These are phyloP conservation scores for Rhizophora mangle DNA, from an alignment of 345 rosid species.

Conservation along the genomic window DNA sequence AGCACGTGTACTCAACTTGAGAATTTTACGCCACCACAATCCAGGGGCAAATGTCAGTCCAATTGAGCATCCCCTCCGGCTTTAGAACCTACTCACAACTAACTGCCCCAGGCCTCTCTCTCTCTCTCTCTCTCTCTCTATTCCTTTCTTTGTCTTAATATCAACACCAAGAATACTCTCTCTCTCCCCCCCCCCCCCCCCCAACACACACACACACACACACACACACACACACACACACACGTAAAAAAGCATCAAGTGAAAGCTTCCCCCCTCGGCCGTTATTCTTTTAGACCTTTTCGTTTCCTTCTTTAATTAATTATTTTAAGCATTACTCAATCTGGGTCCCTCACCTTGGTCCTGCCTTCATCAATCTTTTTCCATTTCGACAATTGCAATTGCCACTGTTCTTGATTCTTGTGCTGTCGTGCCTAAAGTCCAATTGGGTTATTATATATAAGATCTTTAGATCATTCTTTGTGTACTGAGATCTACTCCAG, in stretches of 20 bases:
- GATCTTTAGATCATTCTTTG: too few species aligned
- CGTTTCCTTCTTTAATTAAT: background rate
- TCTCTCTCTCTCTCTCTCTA: slow-evolving; percentile 8
- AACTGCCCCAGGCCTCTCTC: slow-evolving; percentile 3
- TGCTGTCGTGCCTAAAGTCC: background rate
- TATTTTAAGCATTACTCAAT: background rate
- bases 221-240: background rate
- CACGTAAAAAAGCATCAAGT: background rate
- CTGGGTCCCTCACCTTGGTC: background rate
- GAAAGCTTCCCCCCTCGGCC: slow-evolving; percentile 26
- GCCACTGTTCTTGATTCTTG: background rate
- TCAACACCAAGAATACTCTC: slow-evolving; percentile 8
- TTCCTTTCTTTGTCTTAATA: slow-evolving; percentile 46
- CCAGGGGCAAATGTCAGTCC: slow-evolving; percentile 31
- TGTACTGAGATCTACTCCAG: too few species aligned
- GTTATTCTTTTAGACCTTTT: slow-evolving; percentile 10
- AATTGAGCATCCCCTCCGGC: slow-evolving; percentile 13
- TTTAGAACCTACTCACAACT: slow-evolving; percentile 18
- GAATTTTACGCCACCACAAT: slow-evolving; percentile 36
- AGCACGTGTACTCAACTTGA: slow-evolving; percentile 54
- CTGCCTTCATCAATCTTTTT: background rate
- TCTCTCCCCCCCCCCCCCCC: background rate
- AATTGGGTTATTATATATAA: too few species aligned
- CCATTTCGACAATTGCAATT: background rate
- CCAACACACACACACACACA: background rate